These are phyloP conservation scores for Mucor racemosus DNA, from an alignment of 371 early-diverging fungal species.

Conservation along the genomic window DNA sequence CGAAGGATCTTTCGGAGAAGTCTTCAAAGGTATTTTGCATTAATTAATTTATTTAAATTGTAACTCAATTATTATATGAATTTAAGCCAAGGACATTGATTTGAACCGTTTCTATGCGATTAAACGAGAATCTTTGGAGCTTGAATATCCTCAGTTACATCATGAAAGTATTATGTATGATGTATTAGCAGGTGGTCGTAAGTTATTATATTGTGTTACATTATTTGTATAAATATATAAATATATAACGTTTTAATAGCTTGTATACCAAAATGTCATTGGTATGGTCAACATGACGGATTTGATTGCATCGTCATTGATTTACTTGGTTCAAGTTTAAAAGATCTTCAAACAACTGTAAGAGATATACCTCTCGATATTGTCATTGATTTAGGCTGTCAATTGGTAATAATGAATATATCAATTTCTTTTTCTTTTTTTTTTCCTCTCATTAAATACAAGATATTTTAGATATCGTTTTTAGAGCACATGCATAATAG, in stretches of 20 bases:
- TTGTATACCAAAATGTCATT: slow-evolving; percentile 87
- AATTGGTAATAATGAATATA: slow-evolving; percentile 48
- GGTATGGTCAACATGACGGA: slow-evolving; percentile 93
- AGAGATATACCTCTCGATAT: slow-evolving; percentile 51
- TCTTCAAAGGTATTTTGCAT: slow-evolving; percentile 56
- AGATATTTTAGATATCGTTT: slow-evolving; percentile 63
- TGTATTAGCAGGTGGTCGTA: slow-evolving; percentile 58
- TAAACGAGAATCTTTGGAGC: slow-evolving; percentile 54
- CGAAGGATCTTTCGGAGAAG: slow-evolving; percentile 68
- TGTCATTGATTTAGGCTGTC: slow-evolving; percentile 59
- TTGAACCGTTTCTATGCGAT: slow-evolving; percentile 54
- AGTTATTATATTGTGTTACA: slow-evolving; percentile 13
- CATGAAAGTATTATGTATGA: slow-evolving; percentile 59
- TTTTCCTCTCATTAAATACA: neutral
- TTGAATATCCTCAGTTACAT: slow-evolving; percentile 52
- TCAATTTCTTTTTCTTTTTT: neutral
- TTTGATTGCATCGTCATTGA: slow-evolving; percentile 95
- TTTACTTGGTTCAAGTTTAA: slow-evolving; percentile 93
- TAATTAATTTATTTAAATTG: slow-evolving; percentile 5
- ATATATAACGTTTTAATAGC: slow-evolving; percentile 32
- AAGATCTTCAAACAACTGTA: slow-evolving; percentile 75
- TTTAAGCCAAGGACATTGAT: slow-evolving; percentile 49
- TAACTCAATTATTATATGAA: slow-evolving; percentile 8
- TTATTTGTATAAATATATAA: neutral
- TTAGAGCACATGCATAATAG: slow-evolving; percentile 91